Evolutionary conservation across 345 rosid species (phyloP).

Genomic region (Streptanthus diversifolius): DNA sequence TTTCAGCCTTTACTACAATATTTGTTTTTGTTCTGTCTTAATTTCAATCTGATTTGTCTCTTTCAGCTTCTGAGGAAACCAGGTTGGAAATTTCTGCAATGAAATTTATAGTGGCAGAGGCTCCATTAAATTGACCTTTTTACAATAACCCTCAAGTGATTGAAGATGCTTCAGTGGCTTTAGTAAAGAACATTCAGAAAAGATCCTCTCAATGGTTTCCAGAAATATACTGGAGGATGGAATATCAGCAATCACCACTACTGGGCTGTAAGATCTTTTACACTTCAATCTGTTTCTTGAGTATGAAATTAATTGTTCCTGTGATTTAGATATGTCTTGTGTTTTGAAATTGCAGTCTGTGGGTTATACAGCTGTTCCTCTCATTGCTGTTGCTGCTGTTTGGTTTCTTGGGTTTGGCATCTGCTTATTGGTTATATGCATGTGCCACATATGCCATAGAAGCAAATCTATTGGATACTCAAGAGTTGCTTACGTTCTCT

Average conservation of each 20-base stretch:
- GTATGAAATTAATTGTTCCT: neutral
- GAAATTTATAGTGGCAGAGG: conserved; percentile 51
- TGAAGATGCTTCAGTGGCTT: conserved; percentile 41
- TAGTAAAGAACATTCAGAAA: conserved; percentile 81
- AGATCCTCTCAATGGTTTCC: conserved; percentile 79
- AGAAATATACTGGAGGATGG: conserved; percentile 84
- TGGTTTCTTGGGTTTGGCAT: conserved; percentile 84
- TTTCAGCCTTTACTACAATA: neutral
- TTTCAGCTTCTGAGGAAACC: conserved; percentile 30
- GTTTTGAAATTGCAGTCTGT: conserved; percentile 63
- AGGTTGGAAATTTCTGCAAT: conserved; percentile 18
- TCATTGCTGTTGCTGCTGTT: conserved; percentile 54
- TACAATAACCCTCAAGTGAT: conserved; percentile 32
- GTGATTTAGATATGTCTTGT: conserved; percentile 11
- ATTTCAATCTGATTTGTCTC: conserved; percentile 17
- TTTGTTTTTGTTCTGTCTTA: neutral
- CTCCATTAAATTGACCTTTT: conserved; percentile 46
- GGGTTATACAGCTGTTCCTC: conserved; percentile 72
- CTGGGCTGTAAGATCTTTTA: conserved; percentile 74
- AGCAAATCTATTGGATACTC: conserved; percentile 59
- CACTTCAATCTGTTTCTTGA: neutral
- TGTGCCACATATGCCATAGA: conserved; percentile 49
- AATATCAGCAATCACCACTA: conserved; percentile 73
- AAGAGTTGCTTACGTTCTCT: conserved; percentile 52
- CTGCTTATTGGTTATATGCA: conserved; percentile 45